Evolutionary conservation across 805 yeast species (phyloP).

Genomic region (Lipomyces yamadae): DNA sequence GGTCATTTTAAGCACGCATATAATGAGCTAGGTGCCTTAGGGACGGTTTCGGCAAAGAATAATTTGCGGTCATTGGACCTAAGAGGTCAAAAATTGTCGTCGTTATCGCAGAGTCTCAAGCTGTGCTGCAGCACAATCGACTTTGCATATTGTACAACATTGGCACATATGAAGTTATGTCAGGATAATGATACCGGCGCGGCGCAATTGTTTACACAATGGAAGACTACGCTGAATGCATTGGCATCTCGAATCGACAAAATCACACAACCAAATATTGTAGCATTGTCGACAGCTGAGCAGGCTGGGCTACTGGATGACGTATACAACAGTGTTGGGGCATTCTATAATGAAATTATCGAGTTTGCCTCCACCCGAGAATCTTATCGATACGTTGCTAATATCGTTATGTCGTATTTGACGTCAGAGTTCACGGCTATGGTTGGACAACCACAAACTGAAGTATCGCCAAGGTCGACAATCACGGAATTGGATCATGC

Average conservation of each 20-base stretch:
- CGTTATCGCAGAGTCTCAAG: constrained; percentile 4
- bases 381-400: constrained; percentile 7
- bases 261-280: not conserved
- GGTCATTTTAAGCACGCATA: not conserved
- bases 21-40: constrained; percentile 9
- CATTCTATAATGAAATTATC: constrained; percentile 8
- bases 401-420: not conserved
- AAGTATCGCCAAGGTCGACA: not conserved
- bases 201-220: not conserved
- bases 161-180: constrained; percentile 15
- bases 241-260: constrained; percentile 2
- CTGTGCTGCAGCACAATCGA: constrained; percentile 5
- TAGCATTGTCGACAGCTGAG: not conserved
- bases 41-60: constrained; percentile 3
- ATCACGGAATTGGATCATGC: constrained; percentile 48
- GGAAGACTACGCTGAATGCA: not conserved
- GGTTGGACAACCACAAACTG: not conserved
- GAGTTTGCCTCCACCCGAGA: not conserved
- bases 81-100: constrained; percentile 6
- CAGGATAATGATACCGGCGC: constrained; percentile 4
- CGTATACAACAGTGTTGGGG: not conserved
- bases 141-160: not conserved
- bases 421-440: not conserved
- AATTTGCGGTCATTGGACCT: constrained; percentile 7
- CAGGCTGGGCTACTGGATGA: not conserved